Percentiles rank a stretch among this genome's conserved stretches.
Evolutionary conservation across 1,284 basidiomycete species (phyloP).

Genomic region (Cryptococcus amylolentus): DNA sequence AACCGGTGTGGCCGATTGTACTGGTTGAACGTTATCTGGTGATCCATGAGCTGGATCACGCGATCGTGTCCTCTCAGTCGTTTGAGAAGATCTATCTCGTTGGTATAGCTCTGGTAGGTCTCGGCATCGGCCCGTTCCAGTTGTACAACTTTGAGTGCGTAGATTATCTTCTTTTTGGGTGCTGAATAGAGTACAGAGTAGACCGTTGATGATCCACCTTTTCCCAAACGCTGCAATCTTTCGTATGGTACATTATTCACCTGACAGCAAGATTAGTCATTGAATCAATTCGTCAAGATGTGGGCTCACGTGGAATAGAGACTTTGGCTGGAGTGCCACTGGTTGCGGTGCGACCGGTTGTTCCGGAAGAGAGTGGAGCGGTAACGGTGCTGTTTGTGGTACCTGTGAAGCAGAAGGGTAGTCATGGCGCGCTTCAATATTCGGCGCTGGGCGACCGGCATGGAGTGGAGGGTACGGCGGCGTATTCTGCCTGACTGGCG

Average conservation of each 20-base stretch:
- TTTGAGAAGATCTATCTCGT: slow-evolving; percentile 84
- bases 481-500: not conserved
- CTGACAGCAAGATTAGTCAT: slow-evolving; percentile 29
- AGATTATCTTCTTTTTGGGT: slow-evolving; percentile 64
- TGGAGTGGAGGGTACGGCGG: too few species aligned
- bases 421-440: too few species aligned
- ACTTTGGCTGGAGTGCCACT: slow-evolving; percentile 9
- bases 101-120: slow-evolving; percentile 86
- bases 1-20: slow-evolving; percentile 62
- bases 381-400: too few species aligned
- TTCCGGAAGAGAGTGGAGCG: not conserved
- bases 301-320: slow-evolving; percentile 27
- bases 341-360: slow-evolving; percentile 6
- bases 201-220: slow-evolving; percentile 89
- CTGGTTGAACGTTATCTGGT: slow-evolving; percentile 63
- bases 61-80: slow-evolving; percentile 80
- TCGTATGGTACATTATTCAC: slow-evolving; percentile 79
- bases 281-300: not conserved
- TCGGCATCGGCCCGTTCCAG: slow-evolving; percentile 80
- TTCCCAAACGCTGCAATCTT: slow-evolving; percentile 80
- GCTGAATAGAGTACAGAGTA: slow-evolving; percentile 71
- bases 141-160: slow-evolving; percentile 81
- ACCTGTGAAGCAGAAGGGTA: too few species aligned
- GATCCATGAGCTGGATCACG: slow-evolving; percentile 83
- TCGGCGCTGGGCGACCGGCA: too few species aligned